Evolutionary conservation across 352 stramenopile species (phyloP).

Genomic region (Globisporangium abappressorium): DNA sequence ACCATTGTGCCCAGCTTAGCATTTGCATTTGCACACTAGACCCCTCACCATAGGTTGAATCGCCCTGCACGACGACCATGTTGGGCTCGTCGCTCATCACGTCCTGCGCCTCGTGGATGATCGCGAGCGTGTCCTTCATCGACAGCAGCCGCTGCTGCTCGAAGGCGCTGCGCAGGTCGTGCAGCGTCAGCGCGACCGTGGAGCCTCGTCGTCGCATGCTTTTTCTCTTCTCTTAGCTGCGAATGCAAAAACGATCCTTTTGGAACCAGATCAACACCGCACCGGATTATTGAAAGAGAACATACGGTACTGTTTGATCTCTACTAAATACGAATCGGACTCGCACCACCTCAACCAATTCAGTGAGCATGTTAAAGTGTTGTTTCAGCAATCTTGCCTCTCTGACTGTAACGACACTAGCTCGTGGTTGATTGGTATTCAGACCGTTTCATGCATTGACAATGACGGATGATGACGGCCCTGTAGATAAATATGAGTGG

Average conservation of each 20-base stretch:
- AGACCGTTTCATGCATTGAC: neutral
- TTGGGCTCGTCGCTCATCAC: slow-evolving; percentile 60
- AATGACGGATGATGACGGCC: neutral
- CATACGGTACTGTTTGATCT: neutral
- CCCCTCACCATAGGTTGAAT: slow-evolving; percentile 29
- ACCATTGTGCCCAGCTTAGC: slow-evolving; percentile 12
- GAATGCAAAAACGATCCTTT: neutral
- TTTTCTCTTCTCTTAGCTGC: neutral
- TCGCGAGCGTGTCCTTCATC: slow-evolving; percentile 46
- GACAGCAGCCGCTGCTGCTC: slow-evolving; percentile 54
- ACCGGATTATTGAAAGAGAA: neutral
- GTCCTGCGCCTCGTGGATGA: slow-evolving; percentile 72
- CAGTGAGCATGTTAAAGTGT: neutral
- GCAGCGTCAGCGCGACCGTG: slow-evolving; percentile 37
- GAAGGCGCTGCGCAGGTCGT: slow-evolving; percentile 45
- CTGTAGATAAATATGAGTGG: neutral
- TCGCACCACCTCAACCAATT: neutral
- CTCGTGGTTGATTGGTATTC: neutral
- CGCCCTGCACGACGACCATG: slow-evolving; percentile 40
- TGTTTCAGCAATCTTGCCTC: neutral
- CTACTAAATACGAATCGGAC: neutral
- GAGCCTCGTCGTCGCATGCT: slow-evolving; percentile 34
- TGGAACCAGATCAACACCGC: neutral
- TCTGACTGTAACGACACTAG: neutral
- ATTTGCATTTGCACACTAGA: neutral